phyloP scores from a whole-genome alignment of 208 protist genomes.

The Acanthamoeba castellanii region DNA sequence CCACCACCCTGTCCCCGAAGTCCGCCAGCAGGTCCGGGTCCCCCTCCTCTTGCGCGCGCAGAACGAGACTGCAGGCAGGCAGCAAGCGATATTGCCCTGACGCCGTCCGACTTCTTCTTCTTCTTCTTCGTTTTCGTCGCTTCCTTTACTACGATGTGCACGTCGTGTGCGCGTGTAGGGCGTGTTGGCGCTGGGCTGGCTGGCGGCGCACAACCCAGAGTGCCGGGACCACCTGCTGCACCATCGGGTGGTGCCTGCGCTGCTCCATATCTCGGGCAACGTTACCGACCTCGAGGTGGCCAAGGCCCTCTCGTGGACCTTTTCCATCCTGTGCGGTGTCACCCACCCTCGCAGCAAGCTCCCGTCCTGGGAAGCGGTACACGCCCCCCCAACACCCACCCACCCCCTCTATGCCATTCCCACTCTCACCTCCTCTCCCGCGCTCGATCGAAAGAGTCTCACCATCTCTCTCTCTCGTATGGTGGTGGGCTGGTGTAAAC shows the following conservation, averaged over 20 bases:
- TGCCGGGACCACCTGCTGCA: constrained; percentile 25
- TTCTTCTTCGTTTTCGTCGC: too few species aligned
- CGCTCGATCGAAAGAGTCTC: too few species aligned
- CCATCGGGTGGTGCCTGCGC: not conserved
- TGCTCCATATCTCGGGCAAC: constrained; percentile 7
- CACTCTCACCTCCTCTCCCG: not conserved
- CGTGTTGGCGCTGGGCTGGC: not conserved
- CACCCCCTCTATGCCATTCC: not conserved
- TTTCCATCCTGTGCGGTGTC: constrained; percentile 29
- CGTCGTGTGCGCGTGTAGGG: not conserved
- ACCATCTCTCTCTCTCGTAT: not conserved
- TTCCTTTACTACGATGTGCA: too few species aligned
- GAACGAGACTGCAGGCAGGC: too few species aligned
- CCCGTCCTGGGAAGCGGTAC: constrained; percentile 19
- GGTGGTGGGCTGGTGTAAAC: too few species aligned
- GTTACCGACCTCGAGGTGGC: not conserved
- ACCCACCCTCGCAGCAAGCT: constrained; percentile 56
- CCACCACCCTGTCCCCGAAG: not conserved
- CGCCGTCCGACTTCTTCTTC: too few species aligned
- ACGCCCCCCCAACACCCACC: not conserved
- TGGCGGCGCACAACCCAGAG: constrained; percentile 40
- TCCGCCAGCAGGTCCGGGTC: not conserved
- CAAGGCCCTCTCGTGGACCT: constrained; percentile 22
- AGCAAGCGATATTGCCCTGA: too few species aligned
- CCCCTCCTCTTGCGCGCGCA: not conserved